A percentile compares a stretch with the other conserved stretches of the same genome.
phyloP scores from a whole-genome alignment of 2,329 filamentous ascomycete genomes.

The Clonostachys solani region DNA sequence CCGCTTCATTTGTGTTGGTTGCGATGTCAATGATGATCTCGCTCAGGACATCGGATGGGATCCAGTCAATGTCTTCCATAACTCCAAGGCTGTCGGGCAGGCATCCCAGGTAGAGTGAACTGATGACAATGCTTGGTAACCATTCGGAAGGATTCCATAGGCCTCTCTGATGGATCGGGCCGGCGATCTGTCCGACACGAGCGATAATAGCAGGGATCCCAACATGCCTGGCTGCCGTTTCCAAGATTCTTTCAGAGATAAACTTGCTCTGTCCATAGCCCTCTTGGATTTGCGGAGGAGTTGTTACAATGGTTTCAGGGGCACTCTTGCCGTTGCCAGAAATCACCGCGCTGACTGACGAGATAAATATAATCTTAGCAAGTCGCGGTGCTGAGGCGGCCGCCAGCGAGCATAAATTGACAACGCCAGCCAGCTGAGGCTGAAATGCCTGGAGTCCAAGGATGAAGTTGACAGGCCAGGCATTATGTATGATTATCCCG shows the following conservation, averaged over 20 bases:
- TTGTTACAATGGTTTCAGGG: neutral
- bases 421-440: conserved; percentile 40
- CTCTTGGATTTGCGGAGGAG: no score
- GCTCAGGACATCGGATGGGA: conserved; percentile 44
- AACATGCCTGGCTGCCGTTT: conserved; percentile 23
- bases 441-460: conserved; percentile 11
- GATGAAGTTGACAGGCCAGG: conserved; percentile 6
- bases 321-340: no score
- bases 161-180: conserved; percentile 31
- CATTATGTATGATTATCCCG: conserved; percentile 6
- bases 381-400: conserved; percentile 49
- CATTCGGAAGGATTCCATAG: conserved; percentile 54
- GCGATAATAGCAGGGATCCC: conserved; percentile 32
- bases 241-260: conserved; percentile 33
- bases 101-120: conserved; percentile 40
- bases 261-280: conserved; percentile 42
- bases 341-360: conserved; percentile 32
- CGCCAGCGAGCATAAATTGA: no score
- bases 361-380: conserved; percentile 36
- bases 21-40: conserved; percentile 31
- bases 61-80: conserved; percentile 46
- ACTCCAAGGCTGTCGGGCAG: conserved; percentile 40
- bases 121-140: conserved; percentile 45
- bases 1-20: no score
- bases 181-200: conserved; percentile 43